phyloP scores from a whole-genome alignment of 257 asterid species.

The Henckelia pumila region DNA sequence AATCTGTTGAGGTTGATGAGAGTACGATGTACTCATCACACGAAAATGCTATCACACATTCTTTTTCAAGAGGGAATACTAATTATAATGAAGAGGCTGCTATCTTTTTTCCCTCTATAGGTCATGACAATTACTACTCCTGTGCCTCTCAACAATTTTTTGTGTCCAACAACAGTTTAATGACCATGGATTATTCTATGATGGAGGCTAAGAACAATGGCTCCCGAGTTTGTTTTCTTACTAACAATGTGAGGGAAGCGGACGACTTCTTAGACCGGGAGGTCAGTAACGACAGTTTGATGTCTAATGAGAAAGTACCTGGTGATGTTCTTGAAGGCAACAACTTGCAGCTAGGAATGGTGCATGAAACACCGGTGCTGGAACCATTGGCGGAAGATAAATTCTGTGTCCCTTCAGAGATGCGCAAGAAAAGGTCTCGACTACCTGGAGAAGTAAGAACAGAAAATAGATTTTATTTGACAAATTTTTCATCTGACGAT shows the following conservation, averaged over 20 bases:
- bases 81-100: conserved; percentile 27
- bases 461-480: neutral
- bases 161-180: conserved; percentile 16
- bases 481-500: neutral
- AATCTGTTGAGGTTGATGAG: conserved; percentile 24
- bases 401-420: conserved; percentile 23
- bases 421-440: conserved; percentile 48
- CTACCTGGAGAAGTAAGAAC: conserved; percentile 32
- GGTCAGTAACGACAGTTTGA: conserved; percentile 33
- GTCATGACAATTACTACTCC: conserved; percentile 29
- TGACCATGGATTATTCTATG: conserved; percentile 28
- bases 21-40: conserved; percentile 27
- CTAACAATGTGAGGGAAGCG: conserved; percentile 29
- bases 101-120: conserved; percentile 27
- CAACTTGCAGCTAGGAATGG: conserved; percentile 5
- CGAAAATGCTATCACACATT: conserved; percentile 22
- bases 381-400: conserved; percentile 25
- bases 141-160: conserved; percentile 26
- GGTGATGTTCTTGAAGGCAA: conserved; percentile 28
- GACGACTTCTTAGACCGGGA: conserved; percentile 43
- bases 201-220: conserved; percentile 24
- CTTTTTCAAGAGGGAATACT: conserved; percentile 33
- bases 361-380: conserved; percentile 16
- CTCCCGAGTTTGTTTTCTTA: conserved; percentile 10
- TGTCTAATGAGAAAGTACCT: conserved; percentile 27